phyloP scores from a whole-genome alignment of 2,329 filamentous ascomycete genomes.

The Fusarium armeniacum region DNA sequence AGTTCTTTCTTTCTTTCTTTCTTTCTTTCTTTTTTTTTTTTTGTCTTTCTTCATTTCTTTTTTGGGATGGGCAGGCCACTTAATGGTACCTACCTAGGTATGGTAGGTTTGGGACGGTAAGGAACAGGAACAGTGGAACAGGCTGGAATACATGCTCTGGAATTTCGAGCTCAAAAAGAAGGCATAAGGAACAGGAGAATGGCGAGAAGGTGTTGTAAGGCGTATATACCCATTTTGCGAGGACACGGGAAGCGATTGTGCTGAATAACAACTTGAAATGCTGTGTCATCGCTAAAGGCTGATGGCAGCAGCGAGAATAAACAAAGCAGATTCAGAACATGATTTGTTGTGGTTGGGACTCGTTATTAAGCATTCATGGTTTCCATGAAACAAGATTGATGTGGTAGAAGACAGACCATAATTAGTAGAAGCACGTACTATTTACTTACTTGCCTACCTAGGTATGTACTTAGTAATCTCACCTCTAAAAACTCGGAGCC shows the following conservation, averaged over 20 bases:
- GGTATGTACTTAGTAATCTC: neutral
- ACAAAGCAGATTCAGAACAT: neutral
- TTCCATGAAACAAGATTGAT: constrained; percentile 1
- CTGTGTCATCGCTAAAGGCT: neutral
- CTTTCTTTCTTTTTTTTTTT: constrained; percentile 2
- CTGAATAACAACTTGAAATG: constrained; percentile 17
- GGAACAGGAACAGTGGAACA: constrained; percentile 24
- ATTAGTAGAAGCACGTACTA: neutral
- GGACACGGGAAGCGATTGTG: constrained; percentile 21
- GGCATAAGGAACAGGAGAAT: constrained; percentile 18
- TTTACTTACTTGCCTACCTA: too few species aligned
- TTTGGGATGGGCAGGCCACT: constrained; percentile 41
- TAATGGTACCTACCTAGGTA: constrained; percentile 34
- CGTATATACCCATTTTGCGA: constrained; percentile 55
- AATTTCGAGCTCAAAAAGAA: constrained; percentile 27
- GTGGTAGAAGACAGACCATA: constrained; percentile 14
- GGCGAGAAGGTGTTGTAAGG: constrained; percentile 45
- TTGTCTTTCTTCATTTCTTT: constrained; percentile 9
- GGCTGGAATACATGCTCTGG: constrained; percentile 17
- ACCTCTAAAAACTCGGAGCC: constrained; percentile 39
- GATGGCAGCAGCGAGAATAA: neutral
- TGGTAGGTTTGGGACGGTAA: neutral
- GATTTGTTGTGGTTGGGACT: neutral
- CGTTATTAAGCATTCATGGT: neutral
- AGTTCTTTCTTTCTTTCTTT: constrained; percentile 23